Evolutionary conservation across 352 stramenopile species (phyloP), one percentile per base, ranked within the genome.

Genomic region (Pseudoperonospora humuli): DNA sequence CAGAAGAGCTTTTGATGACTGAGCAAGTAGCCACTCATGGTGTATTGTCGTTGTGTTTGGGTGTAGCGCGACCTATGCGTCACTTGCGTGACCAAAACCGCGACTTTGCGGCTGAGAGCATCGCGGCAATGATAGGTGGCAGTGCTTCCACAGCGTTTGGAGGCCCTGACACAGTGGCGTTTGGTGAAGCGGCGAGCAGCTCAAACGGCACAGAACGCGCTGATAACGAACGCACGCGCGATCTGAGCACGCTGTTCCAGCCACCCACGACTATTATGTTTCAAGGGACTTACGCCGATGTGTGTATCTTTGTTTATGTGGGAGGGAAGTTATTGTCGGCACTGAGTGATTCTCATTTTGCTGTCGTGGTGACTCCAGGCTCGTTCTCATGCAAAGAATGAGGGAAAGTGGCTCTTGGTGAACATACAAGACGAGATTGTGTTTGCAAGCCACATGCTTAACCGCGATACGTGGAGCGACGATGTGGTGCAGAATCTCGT

Each of bases 401-500:
- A 84, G 21, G 55, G 70, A 40, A 90, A 96, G 42, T 98, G 86
- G 86, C 68, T 98, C 9, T 59, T 98, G 21, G 91, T 97, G 20
- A 97, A 97, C 69, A 84, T 98, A 26, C 91, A 97, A 52, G 76
- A 92, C 53, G 86, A 97, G 61, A 87, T 81, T 19, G 86, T 97
- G 38, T 98, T 98, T 71, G 66, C 86, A 5, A 96, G 84, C 68
- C 87, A 97, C 70, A 94, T 95, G 52, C 72, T 98, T 18, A 98
- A 98, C 64, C 72, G 93, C 14, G 93, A 98, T 69, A 95, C 95
- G 35, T 98, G 93, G 93, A 75, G 83, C 41, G 85, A 97, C 62
- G 93, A 98, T 54, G 81, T 96, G 1, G 90, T 93, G 23, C 78
- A 97, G 61, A 97, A 97, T 60, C 60, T 98, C 3, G 80, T 98